A percentile compares a stretch with the other conserved stretches of the same genome.
Evolutionary conservation across 2,329 filamentous ascomycete species (phyloP).

Genomic region (Xylaria arbuscula): DNA sequence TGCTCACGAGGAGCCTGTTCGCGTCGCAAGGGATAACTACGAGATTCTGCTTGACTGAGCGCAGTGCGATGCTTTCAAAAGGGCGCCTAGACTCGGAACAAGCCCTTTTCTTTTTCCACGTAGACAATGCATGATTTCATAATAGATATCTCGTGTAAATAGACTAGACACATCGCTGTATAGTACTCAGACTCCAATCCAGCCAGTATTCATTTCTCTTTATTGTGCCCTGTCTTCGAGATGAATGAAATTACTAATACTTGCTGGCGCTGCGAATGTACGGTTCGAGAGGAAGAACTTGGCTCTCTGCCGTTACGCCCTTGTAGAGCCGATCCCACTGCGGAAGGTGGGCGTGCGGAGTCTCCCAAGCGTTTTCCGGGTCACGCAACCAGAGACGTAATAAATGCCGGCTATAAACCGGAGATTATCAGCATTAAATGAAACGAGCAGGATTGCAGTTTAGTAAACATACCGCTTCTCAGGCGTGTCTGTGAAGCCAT

Average conservation of each 20-base stretch:
- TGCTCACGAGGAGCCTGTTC: conserved; percentile 68
- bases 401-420: conserved; percentile 57
- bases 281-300: conserved; percentile 69
- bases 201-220: conserved; percentile 12
- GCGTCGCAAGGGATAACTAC: conserved; percentile 75
- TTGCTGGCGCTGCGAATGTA: conserved; percentile 56
- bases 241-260: neutral
- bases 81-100: conserved; percentile 9
- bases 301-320: conserved; percentile 61
- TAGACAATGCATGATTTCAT: neutral
- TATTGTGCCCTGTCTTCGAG: neutral
- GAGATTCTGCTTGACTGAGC: conserved; percentile 71
- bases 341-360: conserved; percentile 56
- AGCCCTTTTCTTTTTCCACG: conserved; percentile 1
- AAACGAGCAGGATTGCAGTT: neutral
- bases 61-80: neutral
- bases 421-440: conserved; percentile 19
- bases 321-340: conserved; percentile 66
- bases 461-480: conserved; percentile 56
- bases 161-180: neutral
- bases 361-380: conserved; percentile 61
- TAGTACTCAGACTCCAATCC: conserved; percentile 8
- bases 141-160: conserved; percentile 2
- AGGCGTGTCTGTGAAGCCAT: conserved; percentile 58
- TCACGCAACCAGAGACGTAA: conserved; percentile 63